Percentiles rank a stretch among this genome's conserved stretches.
These are phyloP conservation scores for Alternaria brassicicola DNA, from an alignment of 2,329 filamentous ascomycete genomes.

Conservation along the genomic window DNA sequence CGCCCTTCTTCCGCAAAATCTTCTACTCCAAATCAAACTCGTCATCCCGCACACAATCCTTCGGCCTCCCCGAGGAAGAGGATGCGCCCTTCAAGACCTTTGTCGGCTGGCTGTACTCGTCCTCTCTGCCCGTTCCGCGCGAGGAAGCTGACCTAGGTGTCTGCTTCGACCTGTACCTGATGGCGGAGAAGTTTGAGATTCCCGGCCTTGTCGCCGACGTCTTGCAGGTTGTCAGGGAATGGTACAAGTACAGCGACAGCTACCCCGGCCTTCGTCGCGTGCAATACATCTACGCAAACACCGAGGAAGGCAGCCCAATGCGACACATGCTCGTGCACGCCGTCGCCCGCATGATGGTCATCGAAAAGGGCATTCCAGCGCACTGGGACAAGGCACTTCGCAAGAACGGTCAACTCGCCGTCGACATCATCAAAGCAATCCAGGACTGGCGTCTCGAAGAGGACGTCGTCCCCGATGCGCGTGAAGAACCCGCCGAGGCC, in stretches of 20 bases:
- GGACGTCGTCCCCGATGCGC: constrained; percentile 57
- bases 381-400: constrained; percentile 62
- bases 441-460: constrained; percentile 61
- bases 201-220: constrained; percentile 55
- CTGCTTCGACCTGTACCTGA: constrained; percentile 62
- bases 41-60: constrained; percentile 45
- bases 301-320: constrained; percentile 55
- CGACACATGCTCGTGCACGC: constrained; percentile 57
- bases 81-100: constrained; percentile 59
- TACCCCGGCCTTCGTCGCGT: constrained; percentile 61
- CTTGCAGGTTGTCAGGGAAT: constrained; percentile 57
- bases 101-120: constrained; percentile 61
- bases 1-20: constrained; percentile 60
- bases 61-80: constrained; percentile 60
- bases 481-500: constrained; percentile 51
- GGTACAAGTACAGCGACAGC: constrained; percentile 59
- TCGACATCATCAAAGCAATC: constrained; percentile 61
- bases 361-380: constrained; percentile 56
- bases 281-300: constrained; percentile 60
- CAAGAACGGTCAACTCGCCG: constrained; percentile 62
- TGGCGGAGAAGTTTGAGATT: constrained; percentile 61
- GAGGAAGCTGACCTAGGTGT: constrained; percentile 58
- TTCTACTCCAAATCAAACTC: constrained; percentile 52
- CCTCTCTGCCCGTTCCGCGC: constrained; percentile 54
- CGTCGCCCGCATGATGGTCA: constrained; percentile 58